Evolutionary conservation across 306 rosid species (phyloP).

Genomic region (Dalbergia oliveri): DNA sequence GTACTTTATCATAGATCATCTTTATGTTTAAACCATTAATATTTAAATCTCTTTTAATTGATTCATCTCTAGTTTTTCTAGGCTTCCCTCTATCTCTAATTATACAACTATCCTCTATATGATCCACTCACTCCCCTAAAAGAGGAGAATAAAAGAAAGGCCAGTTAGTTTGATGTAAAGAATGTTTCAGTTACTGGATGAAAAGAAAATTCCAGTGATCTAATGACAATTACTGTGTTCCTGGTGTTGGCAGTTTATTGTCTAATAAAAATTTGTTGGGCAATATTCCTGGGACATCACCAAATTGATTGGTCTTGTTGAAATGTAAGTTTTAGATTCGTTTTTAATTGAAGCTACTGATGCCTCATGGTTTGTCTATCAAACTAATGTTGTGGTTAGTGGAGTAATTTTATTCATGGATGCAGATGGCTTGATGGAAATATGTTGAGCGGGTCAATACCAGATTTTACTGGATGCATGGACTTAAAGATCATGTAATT

Average conservation of each 20-base stretch:
- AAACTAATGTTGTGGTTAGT: slow-evolving; percentile 19
- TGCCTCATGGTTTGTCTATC: slow-evolving; percentile 43
- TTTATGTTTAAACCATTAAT: too few species aligned
- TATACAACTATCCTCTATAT: too few species aligned
- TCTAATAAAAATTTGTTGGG: slow-evolving; percentile 72
- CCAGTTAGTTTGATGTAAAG: slow-evolving; percentile 5
- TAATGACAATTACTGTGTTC: slow-evolving; percentile 47
- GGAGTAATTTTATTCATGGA: slow-evolving; percentile 39
- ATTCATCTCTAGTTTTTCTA: too few species aligned
- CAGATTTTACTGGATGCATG: slow-evolving; percentile 55
- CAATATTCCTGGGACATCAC: slow-evolving; percentile 74
- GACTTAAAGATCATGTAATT: slow-evolving; percentile 86
- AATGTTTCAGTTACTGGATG: slow-evolving; percentile 17
- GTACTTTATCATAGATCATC: too few species aligned
- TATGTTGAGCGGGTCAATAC: slow-evolving; percentile 56
- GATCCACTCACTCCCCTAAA: too few species aligned
- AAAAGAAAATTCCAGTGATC: slow-evolving; percentile 34
- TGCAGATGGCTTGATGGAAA: slow-evolving; percentile 61
- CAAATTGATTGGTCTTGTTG: slow-evolving; percentile 76
- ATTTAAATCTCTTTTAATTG: too few species aligned
- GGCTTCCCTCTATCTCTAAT: too few species aligned
- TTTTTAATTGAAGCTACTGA: slow-evolving; percentile 25
- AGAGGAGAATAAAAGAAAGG: background rate
- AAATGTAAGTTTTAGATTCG: slow-evolving; percentile 72
- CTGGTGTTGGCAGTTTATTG: slow-evolving; percentile 68